These are phyloP conservation scores for Pachyrhizus erosus DNA, from an alignment of 306 rosid genomes.

Conservation along the genomic window DNA sequence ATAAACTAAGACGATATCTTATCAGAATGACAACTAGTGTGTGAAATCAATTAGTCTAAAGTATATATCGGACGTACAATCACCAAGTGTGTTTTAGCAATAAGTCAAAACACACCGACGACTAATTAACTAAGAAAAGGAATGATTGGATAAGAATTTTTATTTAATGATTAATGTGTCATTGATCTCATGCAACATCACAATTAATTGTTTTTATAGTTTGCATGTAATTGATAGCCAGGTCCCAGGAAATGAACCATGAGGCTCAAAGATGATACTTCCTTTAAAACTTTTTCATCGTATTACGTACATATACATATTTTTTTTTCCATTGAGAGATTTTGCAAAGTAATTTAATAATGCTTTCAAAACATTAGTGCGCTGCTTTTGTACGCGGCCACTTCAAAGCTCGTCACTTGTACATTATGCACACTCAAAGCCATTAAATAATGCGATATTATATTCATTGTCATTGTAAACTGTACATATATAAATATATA, in stretches of 20 bases:
- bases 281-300: conserved; percentile 5
- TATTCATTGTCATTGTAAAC: background rate
- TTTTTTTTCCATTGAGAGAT: background rate
- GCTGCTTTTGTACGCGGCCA: conserved; percentile 18
- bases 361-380: conserved; percentile 23
- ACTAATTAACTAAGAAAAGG: background rate
- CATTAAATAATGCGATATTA: background rate
- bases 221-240: conserved; percentile 9
- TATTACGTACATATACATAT: background rate
- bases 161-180: conserved; percentile 17
- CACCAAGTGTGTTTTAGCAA: background rate
- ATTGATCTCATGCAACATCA: background rate
- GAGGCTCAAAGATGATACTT: conserved; percentile 3
- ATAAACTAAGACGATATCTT: background rate
- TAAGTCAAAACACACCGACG: background rate
- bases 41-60: background rate
- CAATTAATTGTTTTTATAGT: background rate
- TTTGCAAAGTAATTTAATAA: conserved; percentile 33
- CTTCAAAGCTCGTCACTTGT: background rate
- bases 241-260: conserved; percentile 17
- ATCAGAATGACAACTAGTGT: background rate
- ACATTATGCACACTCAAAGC: background rate
- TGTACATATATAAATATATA: background rate
- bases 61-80: background rate
- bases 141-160: background rate